Evolutionary conservation across 139 green algal species (phyloP), one percentile per base, ranked within the genome.

Genomic region (Asterochloris sp.): DNA sequence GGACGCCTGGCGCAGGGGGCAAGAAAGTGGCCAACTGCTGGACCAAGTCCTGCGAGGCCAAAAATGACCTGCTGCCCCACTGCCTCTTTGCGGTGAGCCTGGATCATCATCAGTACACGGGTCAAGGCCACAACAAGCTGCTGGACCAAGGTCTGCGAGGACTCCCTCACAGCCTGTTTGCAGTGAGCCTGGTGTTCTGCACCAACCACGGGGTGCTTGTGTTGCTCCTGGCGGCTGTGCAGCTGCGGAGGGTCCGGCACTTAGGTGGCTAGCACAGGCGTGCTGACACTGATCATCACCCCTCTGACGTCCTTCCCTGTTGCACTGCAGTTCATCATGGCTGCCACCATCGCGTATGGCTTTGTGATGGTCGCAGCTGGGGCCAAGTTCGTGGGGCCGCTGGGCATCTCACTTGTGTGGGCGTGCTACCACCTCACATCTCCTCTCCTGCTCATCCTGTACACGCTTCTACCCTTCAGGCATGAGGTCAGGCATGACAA

Each of bases 381-480:
- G 24, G 76, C 13, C 24, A 38, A 47, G 12, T 80, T 80, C 54
- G 76, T 80, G 24, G 76, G 76, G 54, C 76, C 76, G 11, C 21
- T 80, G 76, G 76, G 76, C 12, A 47, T 81, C n/a, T 81, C 77
- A 13, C 14, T 81, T 15, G 19, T 81, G 62, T 81, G 77, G 77
- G n/a, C 17, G n/a, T 62, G 73, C 9, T 81, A 74, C 27, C 62
- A 73, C 54, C 62, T 62, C 63, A 27, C 74, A 38, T 28, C 77
- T 0, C 77, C 77, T 17, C 73, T 63, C 61, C 63, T 81, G 0
- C 63, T 81, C 29, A 27, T 73, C 16, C 73, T 74, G 61, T 81
- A 81, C 63, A 62, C 77, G 14, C 73, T 81, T 29, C 23, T 80
- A 47, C 76, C 76, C 13, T 80, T 80, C 19, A 23, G 68, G 60